Base-by-base conservation (phyloP, 208 protist genomes). In the Leishmania major region DNA sequence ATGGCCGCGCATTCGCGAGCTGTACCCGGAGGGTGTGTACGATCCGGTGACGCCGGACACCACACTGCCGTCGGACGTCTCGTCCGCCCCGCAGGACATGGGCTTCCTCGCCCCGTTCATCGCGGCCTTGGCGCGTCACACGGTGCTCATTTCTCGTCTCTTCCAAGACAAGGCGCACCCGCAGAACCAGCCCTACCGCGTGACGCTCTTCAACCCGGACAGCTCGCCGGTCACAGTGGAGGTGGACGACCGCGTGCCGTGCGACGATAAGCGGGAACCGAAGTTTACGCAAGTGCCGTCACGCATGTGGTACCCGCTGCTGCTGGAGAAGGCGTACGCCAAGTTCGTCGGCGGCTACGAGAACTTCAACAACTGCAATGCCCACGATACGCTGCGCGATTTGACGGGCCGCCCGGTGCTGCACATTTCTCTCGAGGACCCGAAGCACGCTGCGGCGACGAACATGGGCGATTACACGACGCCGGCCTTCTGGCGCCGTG, bases 271-370 rank as follows among this genome's bases (percentile, higher is more conserved):
- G 37, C 82, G 88, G n/a, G 88, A 91, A 75, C 93, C 93, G 43
- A 93, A 92, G 87, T 97, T 95, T 81, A 92, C 91, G 28, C 91
- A 86, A 53, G 86, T 92, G 57, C 91, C 92, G 49, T 84, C 86
- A 13, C 91, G 87, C 53, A 91, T 92, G 84, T 94, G 91, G 90
- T 97, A 95, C 82, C 93, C 95, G 53, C 82, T 96, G 47, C 81
- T 97, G 70, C 88, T 97, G 72, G 95, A 97, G 88, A 97, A 97
- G 92, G 95, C 95, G 49, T 97, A 97, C 87, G 95, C 95, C 31
- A 97, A 97, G 89, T 96, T 96, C 80, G 89, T 96, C 37, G 93
- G 93, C 77, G 90, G 92, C 31, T 97, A 96, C 83, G 84, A 90
- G 62, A 92, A 89, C 81, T 92, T 97, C 71, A 88, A 93, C 84